Evolutionary conservation across 371 early-diverging fungal genomes (phyloP).

Genomic region (Lichtheimia ornata): DNA sequence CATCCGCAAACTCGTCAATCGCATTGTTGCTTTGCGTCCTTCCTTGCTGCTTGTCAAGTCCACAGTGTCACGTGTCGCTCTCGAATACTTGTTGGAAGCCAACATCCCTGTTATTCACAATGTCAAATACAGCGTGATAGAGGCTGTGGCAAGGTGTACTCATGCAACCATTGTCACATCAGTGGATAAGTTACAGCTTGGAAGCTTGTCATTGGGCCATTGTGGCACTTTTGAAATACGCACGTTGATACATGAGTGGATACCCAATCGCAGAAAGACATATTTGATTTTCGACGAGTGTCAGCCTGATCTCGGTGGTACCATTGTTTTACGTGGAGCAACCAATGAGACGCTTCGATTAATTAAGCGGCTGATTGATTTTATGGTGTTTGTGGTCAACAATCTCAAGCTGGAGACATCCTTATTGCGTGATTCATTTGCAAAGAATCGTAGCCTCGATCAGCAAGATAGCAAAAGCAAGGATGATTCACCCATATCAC

Average conservation of each 20-base stretch:
- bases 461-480: conserved; percentile 8
- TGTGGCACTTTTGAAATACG: conserved; percentile 82
- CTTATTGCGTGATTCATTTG: conserved; percentile 61
- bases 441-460: conserved; percentile 38
- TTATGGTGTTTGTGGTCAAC: conserved; percentile 85
- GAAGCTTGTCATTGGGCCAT: conserved; percentile 73
- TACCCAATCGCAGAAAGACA: conserved; percentile 81
- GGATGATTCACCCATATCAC: not conserved
- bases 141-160: conserved; percentile 84
- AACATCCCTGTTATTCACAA: conserved; percentile 82
- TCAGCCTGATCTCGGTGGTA: conserved; percentile 79
- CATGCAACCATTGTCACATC: conserved; percentile 83
- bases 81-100: conserved; percentile 79
- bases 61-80: conserved; percentile 80
- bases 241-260: conserved; percentile 76
- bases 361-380: conserved; percentile 79
- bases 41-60: conserved; percentile 82
- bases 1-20: conserved; percentile 73
- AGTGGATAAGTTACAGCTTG: conserved; percentile 76
- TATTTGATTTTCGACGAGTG: conserved; percentile 90
- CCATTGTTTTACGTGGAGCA: conserved; percentile 88
- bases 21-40: conserved; percentile 80
- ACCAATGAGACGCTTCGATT: conserved; percentile 55
- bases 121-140: conserved; percentile 84
- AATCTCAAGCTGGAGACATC: conserved; percentile 85